Percentiles rank a stretch among this genome's conserved stretches.
phyloP scores from a whole-genome alignment of 2,329 filamentous ascomycete species.

The Fusarium nematophilum region DNA sequence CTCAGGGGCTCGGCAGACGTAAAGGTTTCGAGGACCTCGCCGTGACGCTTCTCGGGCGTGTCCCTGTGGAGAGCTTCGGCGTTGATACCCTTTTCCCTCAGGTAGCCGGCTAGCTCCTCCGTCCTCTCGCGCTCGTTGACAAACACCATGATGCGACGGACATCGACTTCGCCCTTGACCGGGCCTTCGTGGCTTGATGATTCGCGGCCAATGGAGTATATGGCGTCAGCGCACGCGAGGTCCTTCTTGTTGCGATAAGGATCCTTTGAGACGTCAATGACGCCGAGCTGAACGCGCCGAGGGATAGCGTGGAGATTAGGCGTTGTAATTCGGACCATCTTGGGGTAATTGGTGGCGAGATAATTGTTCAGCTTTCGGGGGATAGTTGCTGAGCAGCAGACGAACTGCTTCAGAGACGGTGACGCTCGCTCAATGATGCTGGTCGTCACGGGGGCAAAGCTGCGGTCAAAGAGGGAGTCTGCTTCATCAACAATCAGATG shows the following conservation, averaged over 20 bases:
- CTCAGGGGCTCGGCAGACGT: conserved; percentile 63
- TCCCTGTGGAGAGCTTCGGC: conserved; percentile 88
- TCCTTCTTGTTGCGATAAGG: conserved; percentile 94
- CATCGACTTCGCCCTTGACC: conserved; percentile 67
- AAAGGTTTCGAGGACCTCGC: conserved; percentile 81
- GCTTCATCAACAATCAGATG: conserved; percentile 95
- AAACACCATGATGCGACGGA: conserved; percentile 92
- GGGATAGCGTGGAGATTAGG: conserved; percentile 97
- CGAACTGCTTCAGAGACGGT: conserved; percentile 84
- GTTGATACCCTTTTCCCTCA: conserved; percentile 87
- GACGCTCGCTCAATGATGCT: conserved; percentile 83
- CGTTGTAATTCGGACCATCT: conserved; percentile 87
- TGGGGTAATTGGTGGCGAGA: conserved; percentile 83
- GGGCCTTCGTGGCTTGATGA: conserved; percentile 67
- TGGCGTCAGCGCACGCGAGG: conserved; percentile 92
- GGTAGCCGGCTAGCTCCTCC: conserved; percentile 80
- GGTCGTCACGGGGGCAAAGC: conserved; percentile 86
- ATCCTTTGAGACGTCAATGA: conserved; percentile 91
- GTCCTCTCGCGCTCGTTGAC: conserved; percentile 96
- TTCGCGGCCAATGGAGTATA: conserved; percentile 92
- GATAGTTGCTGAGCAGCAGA: conserved; percentile 97
- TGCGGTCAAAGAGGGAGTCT: conserved; percentile 93
- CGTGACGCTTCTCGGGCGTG: conserved; percentile 79
- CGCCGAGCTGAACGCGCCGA: conserved; percentile 90
- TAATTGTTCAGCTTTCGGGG: conserved; percentile 88